Base-by-base conservation (phyloP, 495 filamentous ascomycete genomes). In the Cudoniella acicularis region DNA sequence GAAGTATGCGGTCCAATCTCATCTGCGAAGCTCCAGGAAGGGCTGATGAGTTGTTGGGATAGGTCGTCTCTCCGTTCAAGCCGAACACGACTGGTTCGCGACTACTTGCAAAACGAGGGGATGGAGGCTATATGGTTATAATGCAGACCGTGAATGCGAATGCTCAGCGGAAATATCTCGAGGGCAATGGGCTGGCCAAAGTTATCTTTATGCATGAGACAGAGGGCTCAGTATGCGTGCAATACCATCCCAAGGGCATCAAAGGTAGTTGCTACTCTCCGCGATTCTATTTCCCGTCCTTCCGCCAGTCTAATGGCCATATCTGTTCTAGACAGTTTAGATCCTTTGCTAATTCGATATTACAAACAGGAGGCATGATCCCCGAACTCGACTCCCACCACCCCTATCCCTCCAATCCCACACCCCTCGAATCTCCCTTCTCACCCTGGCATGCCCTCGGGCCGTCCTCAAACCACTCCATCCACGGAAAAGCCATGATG, bases 191-290 rank as follows among this genome's bases (percentile, higher is more conserved):
- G 2, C 18, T 64, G 20, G 53, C 48, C 1, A 57, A 61, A n/a
- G 52, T 64, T 0, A 64, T 64, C 22, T 64, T 61, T 24, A n/a
- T 8, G 9, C 62, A 64, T 36, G 48, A 61, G 42, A 20, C 17
- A 10, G 57, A 58, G 11, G 62, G 60, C 20, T 36, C 47, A 8
- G 41, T 54, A 11, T 64, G 62, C 42, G 52, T 64, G 18, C 62
- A 64, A 48, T 64, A 64, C 21, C 62, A 60, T 52, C 62, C 62
- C 8, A 64, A 58, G 45, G 57, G 62, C 25, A 64, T 64, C 42
- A 60, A 60, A 36, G 62, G 58, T n/a, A n/a, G n/a, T n/a, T n/a
- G n/a, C n/a, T n/a, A n/a, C n/a, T n/a, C n/a, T n/a, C n/a, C n/a
- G n/a, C n/a, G n/a, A n/a, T n/a, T n/a, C n/a, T n/a, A n/a, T n/a